A percentile compares a stretch with the other conserved stretches of the same genome.
These are phyloP conservation scores for Pseudogymnoascus sp. DNA, from an alignment of 2,329 filamentous ascomycete genomes.

Conservation along the genomic window DNA sequence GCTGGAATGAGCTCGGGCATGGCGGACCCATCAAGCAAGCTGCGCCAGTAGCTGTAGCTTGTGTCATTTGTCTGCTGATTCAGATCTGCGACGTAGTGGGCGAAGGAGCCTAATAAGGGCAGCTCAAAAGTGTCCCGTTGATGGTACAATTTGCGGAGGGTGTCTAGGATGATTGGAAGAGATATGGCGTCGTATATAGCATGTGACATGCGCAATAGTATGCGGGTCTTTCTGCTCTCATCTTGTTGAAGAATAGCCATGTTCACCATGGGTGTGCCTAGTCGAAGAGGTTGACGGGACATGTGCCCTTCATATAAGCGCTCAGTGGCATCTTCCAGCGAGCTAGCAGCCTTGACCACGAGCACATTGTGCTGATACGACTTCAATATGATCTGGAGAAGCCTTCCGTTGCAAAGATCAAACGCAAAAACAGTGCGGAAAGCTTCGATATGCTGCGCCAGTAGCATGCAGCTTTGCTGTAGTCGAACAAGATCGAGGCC, in stretches of 20 bases:
- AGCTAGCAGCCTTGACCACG: too few relatives aligned
- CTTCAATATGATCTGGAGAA: too few relatives aligned
- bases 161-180: conserved; percentile 1
- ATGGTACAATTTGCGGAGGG: conserved; percentile 5
- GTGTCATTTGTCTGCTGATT: background rate
- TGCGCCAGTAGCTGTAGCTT: conserved; percentile 9
- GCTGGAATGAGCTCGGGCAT: conserved; percentile 10
- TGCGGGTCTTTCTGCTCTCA: background rate
- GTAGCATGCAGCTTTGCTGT: too few relatives aligned
- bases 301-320: too few relatives aligned
- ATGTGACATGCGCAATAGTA: conserved; percentile 5
- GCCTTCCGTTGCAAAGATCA: conserved; percentile 32
- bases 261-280: conserved; percentile 6
- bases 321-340: too few relatives aligned
- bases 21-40: background rate
- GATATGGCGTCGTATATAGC: conserved; percentile 9
- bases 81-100: background rate
- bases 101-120: conserved; percentile 1
- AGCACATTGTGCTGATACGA: too few relatives aligned
- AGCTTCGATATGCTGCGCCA: too few relatives aligned
- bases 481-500: background rate
- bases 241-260: conserved; percentile 9
- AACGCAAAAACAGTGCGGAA: background rate
- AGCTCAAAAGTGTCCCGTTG: background rate
- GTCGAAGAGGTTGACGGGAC: background rate